Base-by-base conservation (phyloP, 306 rosid genomes). In the Arachis stenosperma region DNA sequence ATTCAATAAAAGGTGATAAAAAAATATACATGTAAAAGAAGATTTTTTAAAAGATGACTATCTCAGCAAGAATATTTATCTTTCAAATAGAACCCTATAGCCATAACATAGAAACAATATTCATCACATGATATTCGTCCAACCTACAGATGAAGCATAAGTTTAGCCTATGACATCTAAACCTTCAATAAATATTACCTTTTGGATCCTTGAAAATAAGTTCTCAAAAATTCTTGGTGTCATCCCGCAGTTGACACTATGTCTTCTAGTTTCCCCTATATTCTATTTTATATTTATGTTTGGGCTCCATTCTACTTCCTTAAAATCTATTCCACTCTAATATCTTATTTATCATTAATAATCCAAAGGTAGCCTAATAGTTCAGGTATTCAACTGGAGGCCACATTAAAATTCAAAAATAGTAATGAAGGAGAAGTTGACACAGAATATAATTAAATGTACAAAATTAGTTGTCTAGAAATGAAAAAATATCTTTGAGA, bases 181-280 rank as follows among this genome's bases (percentile, higher is more conserved):
- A 50, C 56, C 65, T 27, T 47, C 63, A 72, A 40, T 5, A 73
- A 60, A 41, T 3, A 43, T 39, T 76, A 94, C 99, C 97, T 94
- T 94, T 67, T 94, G 97, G 67, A 94, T 90, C 80, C 96, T 89
- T 43, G 97, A 79, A 86, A 94, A 94, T 61, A 94, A 76, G 62
- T 88, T 88, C 84, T 91, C 97, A 75, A 94, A 94, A 11, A 94
- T 96, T 86, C 99, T 84, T 36, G 99, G 99, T 71, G 99, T 94
- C 92, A 94, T 94, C 83, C 99, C 97, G 63, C 97, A 91, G 78
- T 94, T 91, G 79, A 88, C 96, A 80, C 99, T 91, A 73, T 94
- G 97, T 75, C 99, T 90, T 83, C 96, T 87, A 54, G 99, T 89
- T 67, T 96, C 97, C 51, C 89, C 97, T 17, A 17, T 17, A 17